These are phyloP conservation scores for Leucocoprinus birnbaumii DNA, from an alignment of 768 basidiomycete species.

Conservation along the genomic window DNA sequence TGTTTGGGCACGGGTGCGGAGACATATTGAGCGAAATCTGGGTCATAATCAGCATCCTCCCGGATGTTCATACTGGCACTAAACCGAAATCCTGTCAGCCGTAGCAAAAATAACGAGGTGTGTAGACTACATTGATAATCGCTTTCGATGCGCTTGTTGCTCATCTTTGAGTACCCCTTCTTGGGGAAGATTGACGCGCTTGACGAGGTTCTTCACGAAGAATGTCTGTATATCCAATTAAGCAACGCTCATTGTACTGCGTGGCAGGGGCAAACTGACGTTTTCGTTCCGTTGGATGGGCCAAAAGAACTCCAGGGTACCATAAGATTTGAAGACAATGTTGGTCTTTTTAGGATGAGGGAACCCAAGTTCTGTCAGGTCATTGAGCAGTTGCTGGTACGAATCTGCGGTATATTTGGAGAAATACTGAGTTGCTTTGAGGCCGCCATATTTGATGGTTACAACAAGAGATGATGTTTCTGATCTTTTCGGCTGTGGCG, in stretches of 20 bases:
- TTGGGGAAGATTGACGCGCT: constrained; percentile 5
- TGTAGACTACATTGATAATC: constrained; percentile 32
- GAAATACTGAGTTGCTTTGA: constrained; percentile 34
- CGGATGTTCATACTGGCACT: constrained; percentile 15
- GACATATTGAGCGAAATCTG: neutral
- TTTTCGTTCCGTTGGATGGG: constrained; percentile 14
- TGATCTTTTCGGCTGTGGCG: neutral
- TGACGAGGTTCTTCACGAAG: constrained; percentile 6
- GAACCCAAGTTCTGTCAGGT: constrained; percentile 32
- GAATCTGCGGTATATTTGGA: constrained; percentile 25
- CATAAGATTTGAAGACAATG: constrained; percentile 27
- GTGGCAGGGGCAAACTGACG: constrained; percentile 15
- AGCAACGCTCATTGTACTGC: neutral
- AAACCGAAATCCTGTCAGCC: too few species aligned
- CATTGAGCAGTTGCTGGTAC: constrained; percentile 24
- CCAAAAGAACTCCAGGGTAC: constrained; percentile 28
- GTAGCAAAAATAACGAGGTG: too few species aligned
- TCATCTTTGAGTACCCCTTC: constrained; percentile 2
- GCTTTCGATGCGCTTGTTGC: constrained; percentile 12
- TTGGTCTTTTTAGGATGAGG: constrained; percentile 36
- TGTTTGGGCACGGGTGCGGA: neutral
- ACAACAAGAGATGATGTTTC: constrained; percentile 21
- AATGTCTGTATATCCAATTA: neutral
- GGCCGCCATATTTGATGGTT: constrained; percentile 29
- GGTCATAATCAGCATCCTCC: constrained; percentile 7